These are phyloP conservation scores for Bathelium albidoporum DNA, from an alignment of 495 filamentous ascomycete species.

Conservation along the genomic window DNA sequence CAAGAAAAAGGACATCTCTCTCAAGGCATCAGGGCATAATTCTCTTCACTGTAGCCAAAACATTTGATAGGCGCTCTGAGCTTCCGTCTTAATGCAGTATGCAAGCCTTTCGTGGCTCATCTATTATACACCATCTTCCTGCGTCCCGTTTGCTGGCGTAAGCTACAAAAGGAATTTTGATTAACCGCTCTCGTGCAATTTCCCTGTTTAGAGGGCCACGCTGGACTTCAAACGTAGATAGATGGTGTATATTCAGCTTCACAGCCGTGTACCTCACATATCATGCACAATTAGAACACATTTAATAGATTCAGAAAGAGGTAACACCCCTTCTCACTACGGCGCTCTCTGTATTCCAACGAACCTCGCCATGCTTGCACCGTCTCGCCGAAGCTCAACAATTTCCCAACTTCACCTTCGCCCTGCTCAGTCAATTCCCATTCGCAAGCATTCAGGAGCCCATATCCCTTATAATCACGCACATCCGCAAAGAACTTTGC, in stretches of 20 bases:
- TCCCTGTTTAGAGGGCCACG: too few relatives aligned
- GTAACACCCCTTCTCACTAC: background rate
- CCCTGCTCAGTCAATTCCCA: background rate
- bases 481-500: conserved; percentile 9
- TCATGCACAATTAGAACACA: background rate
- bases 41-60: too few relatives aligned
- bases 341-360: background rate
- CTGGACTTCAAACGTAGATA: too few relatives aligned
- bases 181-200: too few relatives aligned
- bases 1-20: too few relatives aligned
- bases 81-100: too few relatives aligned
- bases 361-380: background rate
- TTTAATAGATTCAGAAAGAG: background rate
- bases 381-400: background rate
- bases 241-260: too few relatives aligned
- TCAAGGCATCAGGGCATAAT: too few relatives aligned
- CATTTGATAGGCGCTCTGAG: too few relatives aligned
- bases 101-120: background rate
- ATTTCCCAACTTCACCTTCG: conserved; percentile 1
- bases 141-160: too few relatives aligned
- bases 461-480: conserved; percentile 11
- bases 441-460: conserved; percentile 10
- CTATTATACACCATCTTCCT: too few relatives aligned
- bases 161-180: too few relatives aligned
- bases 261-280: background rate